Evolutionary conservation across 306 rosid species (phyloP), one percentile per base, ranked within the genome.

Genomic region (Dalbergia cochinchinensis): DNA sequence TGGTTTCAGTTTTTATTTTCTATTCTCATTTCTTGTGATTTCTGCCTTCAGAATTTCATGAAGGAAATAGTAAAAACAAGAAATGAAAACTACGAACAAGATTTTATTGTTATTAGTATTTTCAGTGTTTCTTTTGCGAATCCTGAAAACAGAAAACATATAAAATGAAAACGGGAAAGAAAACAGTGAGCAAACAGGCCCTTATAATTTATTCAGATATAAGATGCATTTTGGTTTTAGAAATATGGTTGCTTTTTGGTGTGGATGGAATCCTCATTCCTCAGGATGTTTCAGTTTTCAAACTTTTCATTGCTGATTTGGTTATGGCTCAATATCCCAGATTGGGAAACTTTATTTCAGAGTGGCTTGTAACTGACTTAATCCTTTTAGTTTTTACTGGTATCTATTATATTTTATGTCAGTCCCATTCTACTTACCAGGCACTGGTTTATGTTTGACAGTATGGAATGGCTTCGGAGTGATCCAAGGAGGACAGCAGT

Each of bases 401-500:
- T 61, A 48, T 67, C 13, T 59, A 20, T 47, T 35, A 42, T 60
- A 76, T 50, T 65, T 72, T 74, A 59, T 83, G 73, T 76, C 47
- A 31, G 62, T 5, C 73, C 14, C 14, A 62, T 11, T 66, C 7
- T 19, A 34, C 61, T 59, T 63, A 82, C 71, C 66, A 77, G 66
- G 75, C 34, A 42, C 50, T 50, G 66, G 60, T 78, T 73, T 77
- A 15, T 80, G 51, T 83, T 65, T 81, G 67, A 67, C 91, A 94
- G 98, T 83, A 16, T 85, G 35, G 98, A 90, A 76, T 94, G 97
- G 97, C 90, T 94, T 68, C 89, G 88, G 14, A 88, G 88, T 68
- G 94, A 94, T 88, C 55, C 92, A 26, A 89, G 95, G 71, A 90
- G 87, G 86, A 94, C 97, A 18, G 94, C 89, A 45, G 71, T 94